Base-by-base conservation (phyloP, 352 stramenopile species). In the Phytophthora colocasiae region DNA sequence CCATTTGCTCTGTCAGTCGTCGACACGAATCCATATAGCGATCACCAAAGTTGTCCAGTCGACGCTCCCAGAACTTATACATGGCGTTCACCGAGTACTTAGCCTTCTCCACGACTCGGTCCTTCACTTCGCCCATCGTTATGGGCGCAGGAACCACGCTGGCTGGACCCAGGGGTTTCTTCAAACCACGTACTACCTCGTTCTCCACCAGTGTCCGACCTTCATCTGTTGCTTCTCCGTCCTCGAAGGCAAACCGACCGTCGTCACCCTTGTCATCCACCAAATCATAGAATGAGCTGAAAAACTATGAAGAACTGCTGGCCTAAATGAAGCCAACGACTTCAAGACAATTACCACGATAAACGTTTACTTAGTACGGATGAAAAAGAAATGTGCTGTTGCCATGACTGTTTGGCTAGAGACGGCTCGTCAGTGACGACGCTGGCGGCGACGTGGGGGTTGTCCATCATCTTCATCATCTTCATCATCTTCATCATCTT, bases 61-160 rank as follows among this genome's bases (percentile, higher is more conserved):
- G 81, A 32, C 80, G 72, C 31, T 81, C 81, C 83, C 83, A 90
- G 59, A 92, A 92, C 39, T 80, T 84, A 70, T 89, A 89, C 71
- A 92, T 88, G 44, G 80, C 77, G 4, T 71, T 66, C 22, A 69
- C 66, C 54, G 80, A 85, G 36, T 78, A 73, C 64, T 87, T 89
- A 46, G 73, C 72, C 12, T 69, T 81, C 50, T 90, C 81, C 24
- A 85, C 51, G n/a, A 62, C 69, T 17, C 54, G 70, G 29, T 70
- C 56, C 51, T 49, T 58, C 12, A 73, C 36, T 26, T 71, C 58
- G 36, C 56, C 44, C 61, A 90, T 73, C 6, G 81, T 78, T 40
- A 92, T 86, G 10, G 74, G 73, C 10, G 81, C 75, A 14, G 81
- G 72, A 15, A 83, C 71, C 14, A 88, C 57, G n/a, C n/a, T n/a